A percentile compares a stretch with the other conserved stretches of the same genome.
These are phyloP conservation scores for Kodamaea nitidulidarum DNA, from an alignment of 805 yeast species.

Conservation along the genomic window DNA sequence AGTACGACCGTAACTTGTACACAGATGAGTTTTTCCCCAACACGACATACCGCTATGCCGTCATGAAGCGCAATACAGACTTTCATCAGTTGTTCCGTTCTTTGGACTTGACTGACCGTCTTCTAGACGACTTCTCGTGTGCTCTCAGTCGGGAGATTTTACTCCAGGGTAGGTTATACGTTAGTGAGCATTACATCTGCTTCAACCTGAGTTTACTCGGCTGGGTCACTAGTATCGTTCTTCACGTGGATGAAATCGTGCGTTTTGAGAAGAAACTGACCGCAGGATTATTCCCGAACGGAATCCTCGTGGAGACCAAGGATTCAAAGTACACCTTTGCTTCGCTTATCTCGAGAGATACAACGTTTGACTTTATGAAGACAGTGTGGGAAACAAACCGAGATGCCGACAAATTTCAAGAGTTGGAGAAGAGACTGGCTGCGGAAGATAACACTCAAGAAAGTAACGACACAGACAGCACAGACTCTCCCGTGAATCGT, in stretches of 20 bases:
- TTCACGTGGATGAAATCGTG: conserved; percentile 59
- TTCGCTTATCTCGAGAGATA: conserved; percentile 58
- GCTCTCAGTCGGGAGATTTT: conserved; percentile 64
- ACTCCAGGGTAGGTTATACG: conserved; percentile 61
- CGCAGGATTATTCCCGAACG: conserved; percentile 67
- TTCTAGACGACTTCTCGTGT: conserved; percentile 62
- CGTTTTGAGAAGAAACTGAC: conserved; percentile 63
- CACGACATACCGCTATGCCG: conserved; percentile 62
- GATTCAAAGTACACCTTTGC: conserved; percentile 64
- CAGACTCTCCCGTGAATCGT: conserved; percentile 10
- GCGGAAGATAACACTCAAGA: conserved; percentile 3
- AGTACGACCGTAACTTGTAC: conserved; percentile 44
- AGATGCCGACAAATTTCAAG: background rate
- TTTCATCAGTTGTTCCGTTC: conserved; percentile 58
- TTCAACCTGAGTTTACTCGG: conserved; percentile 69
- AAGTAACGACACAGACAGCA: conserved; percentile 1
- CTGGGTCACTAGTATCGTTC: conserved; percentile 54
- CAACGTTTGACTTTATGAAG: conserved; percentile 46
- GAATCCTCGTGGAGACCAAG: conserved; percentile 57
- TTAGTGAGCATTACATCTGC: conserved; percentile 52
- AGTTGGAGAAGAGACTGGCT: background rate
- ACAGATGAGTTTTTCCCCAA: conserved; percentile 55
- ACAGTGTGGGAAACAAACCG: conserved; percentile 51
- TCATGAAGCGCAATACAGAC: conserved; percentile 53
- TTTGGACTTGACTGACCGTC: conserved; percentile 45